Base-by-base conservation (phyloP, 176 grass and related monocot genomes). In the Areca catechu region DNA sequence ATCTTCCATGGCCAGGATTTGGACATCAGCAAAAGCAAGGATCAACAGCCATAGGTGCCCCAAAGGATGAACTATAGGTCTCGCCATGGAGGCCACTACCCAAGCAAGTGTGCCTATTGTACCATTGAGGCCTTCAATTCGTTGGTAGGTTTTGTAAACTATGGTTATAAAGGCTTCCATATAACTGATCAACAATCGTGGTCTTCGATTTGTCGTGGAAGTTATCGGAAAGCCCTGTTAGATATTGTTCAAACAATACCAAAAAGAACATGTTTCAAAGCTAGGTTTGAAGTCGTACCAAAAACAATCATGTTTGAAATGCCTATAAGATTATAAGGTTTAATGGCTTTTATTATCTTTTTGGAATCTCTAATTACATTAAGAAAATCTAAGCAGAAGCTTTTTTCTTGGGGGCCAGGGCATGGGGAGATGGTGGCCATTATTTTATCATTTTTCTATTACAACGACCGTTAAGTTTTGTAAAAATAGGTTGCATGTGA, bases 61-160 rank as follows among this genome's bases (percentile, higher is more conserved):
- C 66, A 76, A 30, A n/a, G 54, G 79, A 49, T 18, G 16, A 4
- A 81, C 21, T 16, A 75, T 16, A 2, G 60, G 71, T 4, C 54
- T 25, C 2, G 72, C 66, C 54, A 60, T 21, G 71, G 16, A 48
- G 48, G 59, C 59, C 47, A 54, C 22, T 4, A 21, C 34, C 16
- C 69, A 52, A 16, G 71, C 71, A 19, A 81, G 16, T 15, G 48
- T 61, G 16, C 66, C 79, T 21, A 66, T 19, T 6, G 48, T 29
- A 30, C 66, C 73, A 17, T 64, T 7, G 27, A 66, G 57, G 22
- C 53, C 4, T 49, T 82, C 72, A 19, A 82, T 28, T 27, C 72
- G 61, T 15, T 2, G 50, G 72, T 67, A 76, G 15, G 50, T 28
- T 4, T 16, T 20, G 22, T 20, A 19, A n/a, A 60, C 54, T 20